Evolutionary conservation across 352 stramenopile species (phyloP), one percentile per base, ranked within the genome.

Genomic region (Lagenidium giganteum): DNA sequence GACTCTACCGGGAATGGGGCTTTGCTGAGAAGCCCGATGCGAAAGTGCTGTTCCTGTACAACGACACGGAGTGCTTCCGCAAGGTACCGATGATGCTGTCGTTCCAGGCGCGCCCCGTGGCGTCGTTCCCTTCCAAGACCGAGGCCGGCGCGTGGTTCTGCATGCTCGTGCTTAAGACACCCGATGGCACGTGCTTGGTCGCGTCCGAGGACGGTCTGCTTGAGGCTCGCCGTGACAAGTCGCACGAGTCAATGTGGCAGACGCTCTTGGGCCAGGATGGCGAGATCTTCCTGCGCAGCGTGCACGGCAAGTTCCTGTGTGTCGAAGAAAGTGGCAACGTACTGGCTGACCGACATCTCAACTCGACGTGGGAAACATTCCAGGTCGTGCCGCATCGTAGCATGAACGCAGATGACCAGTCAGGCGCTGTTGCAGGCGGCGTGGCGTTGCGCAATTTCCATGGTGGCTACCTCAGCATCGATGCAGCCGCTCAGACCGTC

Each of bases 361-460:
- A 90, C 58, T 93, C 81, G 47, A 93, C 81, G 23, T 93, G 81
- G 81, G 81, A 93, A 42, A 93, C 81, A n/a, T 90, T 93, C 61
- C 71, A 87, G 46, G 68, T 89, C 20, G 64, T 90, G 42, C 76
- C 81, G 28, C 70, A 81, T 31, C 69, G 72, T 38, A 49, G 16
- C 22, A 12, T n/a, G 11, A 22, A 38, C 5, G 47, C 47, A 5
- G 26, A 36, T 9, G 11, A 13, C 32, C 11, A 13, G n/a, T 12
- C 11, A 9, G 8, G n/a, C 9, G 7, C 47, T 35, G 43, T 16
- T 34, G 33, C 16, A 22, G 69, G 64, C 13, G 74, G 74, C 31
- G 70, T 93, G 36, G 77, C 77, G 46, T 61, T 93, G 35, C 68
- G 71, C 29, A 80, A 77, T 40, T 93, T 86, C 38, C 81, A 93